Percentiles rank a stretch among this genome's conserved stretches.
Conservation (phyloP, 2,329 filamentous ascomycete genomes). For the Cladosporium sp. region DNA sequence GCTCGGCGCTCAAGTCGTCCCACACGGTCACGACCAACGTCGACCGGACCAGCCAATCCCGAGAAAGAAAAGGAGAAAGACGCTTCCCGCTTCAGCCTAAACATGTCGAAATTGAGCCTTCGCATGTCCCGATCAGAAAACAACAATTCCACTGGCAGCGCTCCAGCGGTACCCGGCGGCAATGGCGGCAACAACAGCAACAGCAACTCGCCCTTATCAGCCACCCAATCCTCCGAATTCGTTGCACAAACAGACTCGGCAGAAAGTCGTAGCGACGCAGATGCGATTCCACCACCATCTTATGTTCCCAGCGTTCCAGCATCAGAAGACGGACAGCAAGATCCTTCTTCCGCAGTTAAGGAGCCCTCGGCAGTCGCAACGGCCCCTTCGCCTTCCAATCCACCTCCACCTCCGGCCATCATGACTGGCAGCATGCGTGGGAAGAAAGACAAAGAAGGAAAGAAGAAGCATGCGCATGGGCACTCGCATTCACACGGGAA, state of each 20-base stretch:
- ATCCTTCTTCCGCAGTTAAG: neutral
- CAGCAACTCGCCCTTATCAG: neutral
- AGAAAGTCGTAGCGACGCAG: neutral
- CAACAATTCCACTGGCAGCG: neutral
- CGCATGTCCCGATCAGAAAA: constrained; percentile 29
- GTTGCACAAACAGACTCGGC: constrained; percentile 13
- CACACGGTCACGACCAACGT: constrained; percentile 39
- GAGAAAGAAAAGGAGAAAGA: constrained; percentile 9
- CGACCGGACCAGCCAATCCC: constrained; percentile 22
- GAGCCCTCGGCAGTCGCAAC: neutral
- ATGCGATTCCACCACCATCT: constrained; percentile 4
- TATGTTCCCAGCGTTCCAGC: neutral
- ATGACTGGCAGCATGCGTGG: constrained; percentile 25
- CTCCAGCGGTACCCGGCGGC: neutral
- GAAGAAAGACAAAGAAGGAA: constrained; percentile 26
- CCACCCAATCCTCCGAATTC: constrained; percentile 11
- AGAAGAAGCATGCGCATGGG: constrained; percentile 20
- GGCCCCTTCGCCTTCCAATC: constrained; percentile 7
- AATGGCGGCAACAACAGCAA: constrained; percentile 1
- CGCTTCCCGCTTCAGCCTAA: constrained; percentile 35
- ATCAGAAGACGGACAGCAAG: constrained; percentile 10
- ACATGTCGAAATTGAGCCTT: constrained; percentile 37
- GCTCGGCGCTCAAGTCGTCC: constrained; percentile 26
- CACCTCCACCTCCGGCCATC: constrained; percentile 8
- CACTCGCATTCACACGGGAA: constrained; percentile 22